phyloP scores from a whole-genome alignment of 352 stramenopile genomes.

The Pythium phragmitis region DNA sequence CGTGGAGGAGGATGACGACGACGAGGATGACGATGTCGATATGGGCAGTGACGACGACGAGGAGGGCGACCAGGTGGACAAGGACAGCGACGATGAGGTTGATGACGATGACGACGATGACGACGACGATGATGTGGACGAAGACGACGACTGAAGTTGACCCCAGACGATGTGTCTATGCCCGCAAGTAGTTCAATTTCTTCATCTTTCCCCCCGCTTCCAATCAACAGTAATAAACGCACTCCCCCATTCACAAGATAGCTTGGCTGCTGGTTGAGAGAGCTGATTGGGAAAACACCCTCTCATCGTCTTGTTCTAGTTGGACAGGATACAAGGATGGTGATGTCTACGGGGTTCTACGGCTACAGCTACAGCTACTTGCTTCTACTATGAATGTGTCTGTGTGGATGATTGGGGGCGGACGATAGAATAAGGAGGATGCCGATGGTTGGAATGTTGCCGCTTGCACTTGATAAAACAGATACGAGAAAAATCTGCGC shows the following conservation, averaged over 20 bases:
- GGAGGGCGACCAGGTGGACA: constrained; percentile 38
- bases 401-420: not conserved
- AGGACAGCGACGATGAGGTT: constrained; percentile 33
- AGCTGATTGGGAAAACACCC: too few relatives aligned
- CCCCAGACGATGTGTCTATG: too few relatives aligned
- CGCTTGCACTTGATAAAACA: constrained; percentile 3
- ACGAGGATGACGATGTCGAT: constrained; percentile 34
- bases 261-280: too few relatives aligned
- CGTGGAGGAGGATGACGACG: constrained; percentile 26
- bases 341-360: not conserved
- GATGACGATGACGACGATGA: constrained; percentile 30
- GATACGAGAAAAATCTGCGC: constrained; percentile 3
- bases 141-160: constrained; percentile 16
- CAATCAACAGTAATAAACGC: not conserved
- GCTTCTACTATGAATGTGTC: not conserved
- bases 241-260: not conserved
- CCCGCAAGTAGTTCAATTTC: too few relatives aligned
- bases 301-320: too few relatives aligned
- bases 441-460: constrained; percentile 1
- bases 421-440: not conserved
- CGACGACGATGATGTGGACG: constrained; percentile 31
- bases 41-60: constrained; percentile 39
- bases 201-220: not conserved
- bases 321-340: not conserved
- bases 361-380: constrained; percentile 19